Evolutionary conservation across 164 flowering plant species (phyloP), one percentile per base, ranked within the genome.

Genomic region (Santalum album): DNA sequence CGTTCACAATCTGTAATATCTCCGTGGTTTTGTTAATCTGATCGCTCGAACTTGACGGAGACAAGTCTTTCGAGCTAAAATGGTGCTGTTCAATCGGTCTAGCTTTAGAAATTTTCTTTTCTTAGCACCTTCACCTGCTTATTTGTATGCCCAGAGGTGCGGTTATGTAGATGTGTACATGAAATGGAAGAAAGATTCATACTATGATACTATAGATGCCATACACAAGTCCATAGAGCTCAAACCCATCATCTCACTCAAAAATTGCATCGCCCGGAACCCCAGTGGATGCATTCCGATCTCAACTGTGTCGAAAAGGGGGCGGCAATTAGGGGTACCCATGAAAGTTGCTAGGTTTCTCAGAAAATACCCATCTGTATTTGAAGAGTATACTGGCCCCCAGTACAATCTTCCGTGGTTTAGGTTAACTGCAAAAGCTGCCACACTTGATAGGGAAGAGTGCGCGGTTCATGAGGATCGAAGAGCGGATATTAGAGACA

Each of bases 161-260:
- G 71, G n/a, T 51, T 88, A 86, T 61, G 88, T 82, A 10, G 66
- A 88, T 62, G 95, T 84, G 50, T 86, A 81, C 66, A 84, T 82
- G 96, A 91, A 86, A 65, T 81, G 92, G 92, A 91, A 87, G 61
- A 82, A 75, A 56, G 96, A 88, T 48, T 45, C 67, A 0, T 78
- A 48, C 62, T 81, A 61, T 49, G 92, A 91, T 50, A 75, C 80
- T 6, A 75, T 91, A 49, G 90, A 84, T 25, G 68, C 72, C 29
- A 75, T 88, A 48, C 61, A 78, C 69, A 62, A 49, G 36, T 75
- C 88, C 53, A 50, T 63, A 3, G 68, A 72, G 17, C 84, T 91
- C 49, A 84, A 76, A 55, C 73, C 87, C 43, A 34, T 91, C 3
- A 54, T 84, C 46, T 23, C 79, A 21, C 64, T 91, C 14, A 86